Evolutionary conservation across 352 stramenopile genomes (phyloP).

Genomic region (Pythium dissotocum): DNA sequence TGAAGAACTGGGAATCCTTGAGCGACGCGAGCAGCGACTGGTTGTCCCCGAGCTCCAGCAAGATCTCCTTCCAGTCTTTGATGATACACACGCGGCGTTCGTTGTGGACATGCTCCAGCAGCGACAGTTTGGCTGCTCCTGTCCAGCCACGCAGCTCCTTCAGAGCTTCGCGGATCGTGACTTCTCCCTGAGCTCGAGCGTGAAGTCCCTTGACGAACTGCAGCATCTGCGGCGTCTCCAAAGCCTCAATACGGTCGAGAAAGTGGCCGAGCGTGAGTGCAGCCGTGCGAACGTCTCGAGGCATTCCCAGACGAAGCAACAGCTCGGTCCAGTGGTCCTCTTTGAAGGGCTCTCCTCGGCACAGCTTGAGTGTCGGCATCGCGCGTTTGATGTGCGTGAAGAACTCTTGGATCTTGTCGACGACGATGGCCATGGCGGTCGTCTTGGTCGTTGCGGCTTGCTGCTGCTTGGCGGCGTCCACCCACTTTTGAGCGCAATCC

Average conservation of each 20-base stretch:
- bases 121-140: conserved; percentile 87
- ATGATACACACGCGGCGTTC: conserved; percentile 87
- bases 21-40: conserved; percentile 93
- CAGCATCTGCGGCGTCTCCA: conserved; percentile 83
- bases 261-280: conserved; percentile 93
- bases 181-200: conserved; percentile 89
- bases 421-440: conserved; percentile 40
- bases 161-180: conserved; percentile 94
- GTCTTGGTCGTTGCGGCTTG: background rate
- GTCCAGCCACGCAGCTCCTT: conserved; percentile 93
- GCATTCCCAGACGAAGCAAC: conserved; percentile 91
- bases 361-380: conserved; percentile 93
- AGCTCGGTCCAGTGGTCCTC: conserved; percentile 96
- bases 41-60: conserved; percentile 94
- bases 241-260: conserved; percentile 62
- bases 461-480: conserved; percentile 78
- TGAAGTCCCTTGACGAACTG: conserved; percentile 94
- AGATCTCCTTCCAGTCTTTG: conserved; percentile 95
- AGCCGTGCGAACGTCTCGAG: conserved; percentile 81
- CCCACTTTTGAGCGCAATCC: conserved; percentile 92
- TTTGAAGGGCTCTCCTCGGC: conserved; percentile 94
- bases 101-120: conserved; percentile 89
- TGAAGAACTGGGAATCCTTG: conserved; percentile 96
- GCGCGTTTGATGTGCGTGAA: conserved; percentile 83
- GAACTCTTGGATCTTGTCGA: conserved; percentile 81